Conservation (phyloP, 768 basidiomycete species). For the Lactarius akahatsu region DNA sequence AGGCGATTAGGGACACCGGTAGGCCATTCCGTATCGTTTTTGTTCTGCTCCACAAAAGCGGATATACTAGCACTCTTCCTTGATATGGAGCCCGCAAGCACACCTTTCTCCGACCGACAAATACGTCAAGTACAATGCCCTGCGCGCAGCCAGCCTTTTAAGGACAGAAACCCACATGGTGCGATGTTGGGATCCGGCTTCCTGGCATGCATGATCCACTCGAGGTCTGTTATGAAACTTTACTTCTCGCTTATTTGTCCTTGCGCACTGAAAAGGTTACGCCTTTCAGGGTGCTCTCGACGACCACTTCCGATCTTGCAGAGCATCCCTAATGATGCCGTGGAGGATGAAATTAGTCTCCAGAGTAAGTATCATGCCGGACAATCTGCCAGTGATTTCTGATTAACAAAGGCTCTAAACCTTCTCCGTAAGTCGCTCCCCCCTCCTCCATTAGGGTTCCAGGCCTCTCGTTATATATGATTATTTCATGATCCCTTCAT, state of each 20-base stretch:
- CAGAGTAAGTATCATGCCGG: neutral
- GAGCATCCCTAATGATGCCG: neutral
- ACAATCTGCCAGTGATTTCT: neutral
- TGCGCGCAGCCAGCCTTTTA: neutral
- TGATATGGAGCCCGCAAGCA: neutral
- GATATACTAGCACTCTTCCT: conserved; percentile 3
- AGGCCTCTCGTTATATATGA: neutral
- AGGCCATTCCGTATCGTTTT: neutral
- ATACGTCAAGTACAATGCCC: neutral
- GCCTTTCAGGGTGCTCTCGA: neutral
- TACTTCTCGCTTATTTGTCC: neutral
- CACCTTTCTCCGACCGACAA: neutral
- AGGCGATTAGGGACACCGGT: neutral
- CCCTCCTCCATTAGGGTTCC: neutral
- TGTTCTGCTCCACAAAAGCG: neutral
- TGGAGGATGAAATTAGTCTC: conserved; percentile 3
- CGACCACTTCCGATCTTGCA: neutral
- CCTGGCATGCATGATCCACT: conserved; percentile 5
- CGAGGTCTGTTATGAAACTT: neutral
- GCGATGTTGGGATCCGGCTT: conserved; percentile 9
- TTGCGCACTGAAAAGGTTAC: neutral
- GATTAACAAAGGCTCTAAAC: neutral
- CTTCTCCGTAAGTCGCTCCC: conserved; percentile 6
- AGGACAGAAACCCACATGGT: conserved; percentile 9
- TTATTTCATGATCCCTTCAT: neutral